Percentiles rank a stretch among this genome's conserved stretches.
These are phyloP conservation scores for Cyphellophora europaea DNA, from an alignment of 2,329 filamentous ascomycete genomes.

Conservation along the genomic window DNA sequence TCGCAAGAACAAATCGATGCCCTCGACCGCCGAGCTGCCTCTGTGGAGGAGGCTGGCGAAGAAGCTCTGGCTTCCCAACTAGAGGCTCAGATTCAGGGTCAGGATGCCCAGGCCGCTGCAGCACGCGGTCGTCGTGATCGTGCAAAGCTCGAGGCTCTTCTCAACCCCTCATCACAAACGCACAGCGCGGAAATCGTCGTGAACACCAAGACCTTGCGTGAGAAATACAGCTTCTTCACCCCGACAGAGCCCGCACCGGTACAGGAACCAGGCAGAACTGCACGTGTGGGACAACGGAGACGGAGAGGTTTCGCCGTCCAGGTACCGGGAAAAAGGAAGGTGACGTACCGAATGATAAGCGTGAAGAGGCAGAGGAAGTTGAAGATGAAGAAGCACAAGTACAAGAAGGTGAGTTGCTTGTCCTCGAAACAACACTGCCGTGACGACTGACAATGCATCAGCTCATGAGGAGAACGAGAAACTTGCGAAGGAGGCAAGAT, in stretches of 20 bases:
- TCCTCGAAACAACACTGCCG: too few relatives aligned
- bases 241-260: conserved; percentile 41
- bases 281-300: neutral
- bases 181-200: neutral
- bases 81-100: conserved; percentile 14
- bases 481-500: conserved; percentile 75
- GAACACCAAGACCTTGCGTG: conserved; percentile 36
- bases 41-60: conserved; percentile 23
- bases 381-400: conserved; percentile 99
- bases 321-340: neutral
- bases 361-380: conserved; percentile 86
- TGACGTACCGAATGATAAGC: conserved; percentile 50
- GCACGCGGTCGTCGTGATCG: neutral
- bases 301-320: neutral
- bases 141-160: neutral
- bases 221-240: conserved; percentile 2
- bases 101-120: conserved; percentile 8
- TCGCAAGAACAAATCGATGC: conserved; percentile 30
- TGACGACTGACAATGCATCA: too few relatives aligned
- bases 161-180: conserved; percentile 18
- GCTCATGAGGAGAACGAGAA: conserved; percentile 86
- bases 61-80: conserved; percentile 22
- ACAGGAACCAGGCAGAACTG: conserved; percentile 24
- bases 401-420: too few relatives aligned
- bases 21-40: conserved; percentile 28